These are phyloP conservation scores for Clavispora phyllophila DNA, from an alignment of 805 yeast genomes.

Conservation along the genomic window DNA sequence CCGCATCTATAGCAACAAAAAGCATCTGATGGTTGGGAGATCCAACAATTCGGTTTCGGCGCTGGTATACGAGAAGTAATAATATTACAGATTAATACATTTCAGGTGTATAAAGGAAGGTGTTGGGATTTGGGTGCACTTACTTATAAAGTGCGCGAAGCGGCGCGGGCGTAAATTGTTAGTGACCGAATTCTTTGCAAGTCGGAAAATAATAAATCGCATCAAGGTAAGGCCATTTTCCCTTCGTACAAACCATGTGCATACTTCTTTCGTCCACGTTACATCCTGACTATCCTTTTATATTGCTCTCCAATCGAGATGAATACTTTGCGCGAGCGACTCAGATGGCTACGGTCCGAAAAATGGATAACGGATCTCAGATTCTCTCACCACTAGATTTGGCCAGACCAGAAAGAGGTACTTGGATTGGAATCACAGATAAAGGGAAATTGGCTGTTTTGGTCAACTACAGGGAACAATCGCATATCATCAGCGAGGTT, in stretches of 20 bases:
- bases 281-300: constrained; percentile 71
- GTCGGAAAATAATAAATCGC: no score
- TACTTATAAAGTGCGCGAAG: background rate
- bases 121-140: background rate
- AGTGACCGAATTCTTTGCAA: background rate
- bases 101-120: background rate
- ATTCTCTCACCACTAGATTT: constrained; percentile 70
- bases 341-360: constrained; percentile 40
- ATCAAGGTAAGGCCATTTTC: no score
- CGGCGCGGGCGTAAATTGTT: background rate
- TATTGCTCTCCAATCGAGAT: constrained; percentile 80
- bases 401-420: constrained; percentile 71
- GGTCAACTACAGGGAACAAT: constrained; percentile 64
- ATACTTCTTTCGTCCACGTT: constrained; percentile 61
- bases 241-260: constrained; percentile 59
- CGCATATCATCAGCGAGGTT: constrained; percentile 24
- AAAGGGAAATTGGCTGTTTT: constrained; percentile 63
- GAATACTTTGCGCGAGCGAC: constrained; percentile 78
- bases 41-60: no score
- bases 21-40: no score
- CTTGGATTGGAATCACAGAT: constrained; percentile 80
- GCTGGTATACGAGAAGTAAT: background rate
- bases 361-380: constrained; percentile 25
- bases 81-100: background rate
- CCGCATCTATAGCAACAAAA: no score